Base-by-base conservation (phyloP, 768 basidiomycete genomes). In the Fomitopsis serialis region DNA sequence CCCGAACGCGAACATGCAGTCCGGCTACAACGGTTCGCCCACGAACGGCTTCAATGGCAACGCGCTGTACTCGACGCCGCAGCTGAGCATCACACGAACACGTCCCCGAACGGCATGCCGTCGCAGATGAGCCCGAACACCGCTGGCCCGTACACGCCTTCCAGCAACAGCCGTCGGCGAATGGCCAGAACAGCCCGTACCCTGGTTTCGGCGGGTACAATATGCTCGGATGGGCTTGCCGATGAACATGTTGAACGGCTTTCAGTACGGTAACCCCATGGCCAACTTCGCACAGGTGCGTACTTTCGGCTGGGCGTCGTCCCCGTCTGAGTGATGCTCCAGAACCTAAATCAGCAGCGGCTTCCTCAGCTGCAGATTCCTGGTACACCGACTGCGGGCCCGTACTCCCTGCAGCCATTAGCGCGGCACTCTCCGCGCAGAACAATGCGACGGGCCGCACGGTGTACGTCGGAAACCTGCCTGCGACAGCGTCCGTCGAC, bases 391-490 rank as follows among this genome's bases (percentile, higher is more conserved):
- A 86, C 84, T 56, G 82, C 79, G 56, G 83, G 79, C 17, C 81
- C 82, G 2, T 92, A 92, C 66, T 89, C 87, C 89, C 91, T 19
- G 86, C 83, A 4, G 89, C 87, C 1, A 75, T 89, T 42, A 82
- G 80, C 3, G 91, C 84, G 34, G 83, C 87, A 0, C 81, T 87
- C 3, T 80, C 80, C 34, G 79, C 77, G 11, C 70, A 77, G 22
- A 82, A 84, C 27, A 79, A 77, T 54, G 68, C 70, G 7, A 80
- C 80, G 1, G 90, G 89, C 9, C 89, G 96, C 51, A 99, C 96
- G 0, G 95, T 98, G 45, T 99, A 98, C 68, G 87, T 99, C 50
- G 96, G 97, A 57, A 96, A 97, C 72, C 79, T 99, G 37, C 97
- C 97, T 19, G 78, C 91, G 4, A 93, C 92, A 23, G 96, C 96